Evolutionary conservation across 768 basidiomycete species (phyloP).

Genomic region (Mycena epipterygia): DNA sequence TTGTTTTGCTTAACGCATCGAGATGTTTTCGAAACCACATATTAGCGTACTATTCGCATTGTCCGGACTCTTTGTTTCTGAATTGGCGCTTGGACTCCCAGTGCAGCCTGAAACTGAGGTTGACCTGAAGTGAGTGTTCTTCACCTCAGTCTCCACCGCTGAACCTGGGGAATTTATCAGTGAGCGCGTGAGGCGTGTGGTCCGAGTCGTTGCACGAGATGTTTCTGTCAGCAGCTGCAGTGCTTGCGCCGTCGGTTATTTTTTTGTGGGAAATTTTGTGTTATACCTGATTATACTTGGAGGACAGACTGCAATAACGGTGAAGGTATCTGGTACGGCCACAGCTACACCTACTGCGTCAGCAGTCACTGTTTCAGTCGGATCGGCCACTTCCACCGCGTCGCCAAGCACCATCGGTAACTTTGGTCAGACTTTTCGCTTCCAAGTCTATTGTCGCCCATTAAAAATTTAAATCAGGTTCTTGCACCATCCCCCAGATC

Average conservation of each 20-base stretch:
- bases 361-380: conserved; percentile 16
- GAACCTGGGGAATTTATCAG: neutral
- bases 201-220: conserved; percentile 7
- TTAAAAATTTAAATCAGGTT: conserved; percentile 3
- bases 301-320: conserved; percentile 15
- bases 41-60: neutral
- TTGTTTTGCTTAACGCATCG: neutral
- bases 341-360: conserved; percentile 1
- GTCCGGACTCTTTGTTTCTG: conserved; percentile 1
- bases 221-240: conserved; percentile 9
- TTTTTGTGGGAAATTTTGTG: neutral
- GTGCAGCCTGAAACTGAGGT: neutral
- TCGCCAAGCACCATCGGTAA: conserved; percentile 7
- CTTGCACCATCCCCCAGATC: conserved; percentile 67
- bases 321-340: conserved; percentile 22
- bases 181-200: conserved; percentile 4
- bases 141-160: too few relatives aligned
- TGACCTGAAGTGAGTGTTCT: neutral
- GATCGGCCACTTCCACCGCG: neutral
- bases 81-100: conserved; percentile 4
- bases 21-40: conserved; percentile 23
- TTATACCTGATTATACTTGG: neutral
- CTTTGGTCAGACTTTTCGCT: conserved; percentile 4
- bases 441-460: neutral
- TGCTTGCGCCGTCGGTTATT: conserved; percentile 8